Conservation (phyloP, 179 eudicot genomes). For the Actinidia chinensis region DNA sequence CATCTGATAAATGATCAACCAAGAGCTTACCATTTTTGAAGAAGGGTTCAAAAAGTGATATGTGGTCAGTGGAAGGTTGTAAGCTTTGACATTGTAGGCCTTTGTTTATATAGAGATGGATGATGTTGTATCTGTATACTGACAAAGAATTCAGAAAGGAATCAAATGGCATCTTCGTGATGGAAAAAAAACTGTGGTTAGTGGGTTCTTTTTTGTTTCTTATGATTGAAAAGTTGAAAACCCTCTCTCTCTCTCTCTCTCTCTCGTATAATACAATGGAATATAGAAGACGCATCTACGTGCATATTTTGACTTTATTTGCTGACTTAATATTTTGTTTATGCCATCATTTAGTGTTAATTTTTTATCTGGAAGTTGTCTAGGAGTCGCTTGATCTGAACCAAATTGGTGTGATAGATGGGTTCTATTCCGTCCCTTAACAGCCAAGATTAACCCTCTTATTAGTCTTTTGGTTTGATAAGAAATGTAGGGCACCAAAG, state of each 20-base stretch:
- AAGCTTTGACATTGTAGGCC: not conserved
- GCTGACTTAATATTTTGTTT: not conserved
- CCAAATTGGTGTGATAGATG: not conserved
- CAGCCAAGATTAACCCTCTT: too few relatives aligned
- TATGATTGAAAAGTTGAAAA: not conserved
- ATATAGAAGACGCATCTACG: too few relatives aligned
- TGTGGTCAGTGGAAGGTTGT: not conserved
- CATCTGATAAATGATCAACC: too few relatives aligned
- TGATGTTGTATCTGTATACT: not conserved
- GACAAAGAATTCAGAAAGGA: constrained; percentile 20
- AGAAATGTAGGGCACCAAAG: too few relatives aligned
- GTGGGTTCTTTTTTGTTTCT: constrained; percentile 13
- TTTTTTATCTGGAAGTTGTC: not conserved
- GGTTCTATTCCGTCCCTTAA: too few relatives aligned
- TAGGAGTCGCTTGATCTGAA: not conserved
- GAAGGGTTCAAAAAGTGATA: not conserved
- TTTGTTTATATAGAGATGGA: constrained; percentile 15
- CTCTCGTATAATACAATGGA: too few relatives aligned
- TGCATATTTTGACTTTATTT: not conserved
- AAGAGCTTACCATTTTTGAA: constrained; percentile 21
- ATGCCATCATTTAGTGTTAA: not conserved
- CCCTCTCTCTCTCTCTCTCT: not conserved
- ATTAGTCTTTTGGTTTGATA: too few relatives aligned
- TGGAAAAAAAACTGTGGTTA: constrained; percentile 12
- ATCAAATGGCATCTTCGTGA: constrained; percentile 28